Evolutionary conservation across 2,329 filamentous ascomycete genomes (phyloP).

Genomic region (Beauveria sp.): DNA sequence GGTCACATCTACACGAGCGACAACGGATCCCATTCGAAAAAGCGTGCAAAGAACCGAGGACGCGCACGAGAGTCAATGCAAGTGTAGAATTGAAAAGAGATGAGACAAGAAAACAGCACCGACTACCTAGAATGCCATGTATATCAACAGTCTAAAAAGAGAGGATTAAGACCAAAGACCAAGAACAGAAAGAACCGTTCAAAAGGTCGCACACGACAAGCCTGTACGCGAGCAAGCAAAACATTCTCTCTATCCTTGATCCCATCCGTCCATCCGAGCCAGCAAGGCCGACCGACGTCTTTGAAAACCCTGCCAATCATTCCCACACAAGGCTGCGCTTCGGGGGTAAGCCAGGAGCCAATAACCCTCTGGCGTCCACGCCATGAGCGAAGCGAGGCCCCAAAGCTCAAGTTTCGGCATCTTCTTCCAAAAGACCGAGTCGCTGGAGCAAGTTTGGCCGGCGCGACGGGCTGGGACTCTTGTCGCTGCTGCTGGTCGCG

Average conservation of each 20-base stretch:
- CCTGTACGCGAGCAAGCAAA: background rate
- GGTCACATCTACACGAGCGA: no score
- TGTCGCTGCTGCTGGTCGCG: background rate
- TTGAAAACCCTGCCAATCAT: no score
- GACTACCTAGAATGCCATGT: background rate
- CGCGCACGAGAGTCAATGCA: background rate
- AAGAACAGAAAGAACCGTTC: background rate
- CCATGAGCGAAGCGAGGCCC: background rate
- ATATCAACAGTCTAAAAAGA: background rate
- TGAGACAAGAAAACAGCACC: background rate
- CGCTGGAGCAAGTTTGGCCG: conserved; percentile 16
- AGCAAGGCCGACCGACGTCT: no score
- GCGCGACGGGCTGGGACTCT: conserved; percentile 11
- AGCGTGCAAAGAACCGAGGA: no score
- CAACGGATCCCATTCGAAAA: no score
- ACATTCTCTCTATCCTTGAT: background rate
- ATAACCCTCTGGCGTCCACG: background rate
- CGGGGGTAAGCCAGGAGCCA: background rate
- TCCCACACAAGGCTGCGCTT: background rate
- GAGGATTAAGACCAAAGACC: background rate
- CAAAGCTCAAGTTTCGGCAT: background rate
- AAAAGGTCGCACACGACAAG: background rate
- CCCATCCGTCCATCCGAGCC: no score
- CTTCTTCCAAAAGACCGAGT: background rate
- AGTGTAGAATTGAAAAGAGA: background rate